These are phyloP conservation scores for Leishmania guyanensis DNA, from an alignment of 208 protist genomes.

Conservation along the genomic window DNA sequence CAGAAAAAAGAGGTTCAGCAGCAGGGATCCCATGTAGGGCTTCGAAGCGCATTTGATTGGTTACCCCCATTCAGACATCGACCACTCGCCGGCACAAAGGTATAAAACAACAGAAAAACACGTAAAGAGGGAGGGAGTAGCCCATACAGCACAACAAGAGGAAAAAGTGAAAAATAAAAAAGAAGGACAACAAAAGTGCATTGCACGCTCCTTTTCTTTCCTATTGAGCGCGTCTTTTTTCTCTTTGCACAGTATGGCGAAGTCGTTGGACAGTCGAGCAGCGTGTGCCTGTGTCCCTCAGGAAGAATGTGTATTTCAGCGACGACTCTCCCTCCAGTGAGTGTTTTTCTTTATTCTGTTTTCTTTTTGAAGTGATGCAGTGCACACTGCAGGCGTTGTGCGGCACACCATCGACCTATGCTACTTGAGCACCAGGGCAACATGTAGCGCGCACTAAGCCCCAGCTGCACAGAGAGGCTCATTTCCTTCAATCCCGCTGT, in stretches of 20 bases:
- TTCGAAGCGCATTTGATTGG: constrained; percentile 8
- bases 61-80: constrained; percentile 1
- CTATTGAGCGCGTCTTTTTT: not conserved
- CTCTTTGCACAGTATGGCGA: not conserved
- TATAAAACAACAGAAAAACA: constrained; percentile 3
- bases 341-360: not conserved
- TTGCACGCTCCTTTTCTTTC: not conserved
- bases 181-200: not conserved
- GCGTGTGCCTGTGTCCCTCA: constrained; percentile 6
- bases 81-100: not conserved
- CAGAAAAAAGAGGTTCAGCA: not conserved
- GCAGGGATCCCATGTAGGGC: constrained; percentile 4
- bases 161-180: constrained; percentile 11
- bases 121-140: not conserved
- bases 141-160: not conserved
- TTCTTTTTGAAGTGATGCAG: not conserved
- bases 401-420: not conserved
- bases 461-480: not conserved
- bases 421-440: constrained; percentile 1
- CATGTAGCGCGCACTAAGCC: not conserved
- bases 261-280: not conserved
- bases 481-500: not conserved
- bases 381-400: not conserved
- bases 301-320: constrained; percentile 9
- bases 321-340: not conserved